Percentiles rank a stretch among this genome's conserved stretches.
Conservation (phyloP, 306 rosid species). For the Casuarina equisetifolia region DNA sequence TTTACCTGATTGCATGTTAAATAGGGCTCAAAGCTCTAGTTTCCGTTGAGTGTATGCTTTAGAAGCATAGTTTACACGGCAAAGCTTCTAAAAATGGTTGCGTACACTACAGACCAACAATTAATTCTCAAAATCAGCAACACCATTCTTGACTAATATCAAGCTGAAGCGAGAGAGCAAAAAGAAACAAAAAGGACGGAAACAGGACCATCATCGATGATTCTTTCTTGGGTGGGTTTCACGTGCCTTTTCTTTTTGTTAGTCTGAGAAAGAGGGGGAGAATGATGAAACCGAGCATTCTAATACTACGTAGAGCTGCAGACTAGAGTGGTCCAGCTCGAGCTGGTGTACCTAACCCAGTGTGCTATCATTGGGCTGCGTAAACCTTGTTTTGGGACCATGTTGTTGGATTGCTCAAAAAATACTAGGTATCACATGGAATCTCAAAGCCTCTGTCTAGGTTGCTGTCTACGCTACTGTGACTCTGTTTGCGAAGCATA, state of each 20-base stretch:
- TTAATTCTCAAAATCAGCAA: background rate
- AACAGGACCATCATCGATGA: too few species aligned
- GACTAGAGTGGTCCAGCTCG: background rate
- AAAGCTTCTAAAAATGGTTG: background rate
- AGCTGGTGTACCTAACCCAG: background rate
- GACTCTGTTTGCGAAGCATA: background rate
- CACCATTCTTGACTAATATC: too few species aligned
- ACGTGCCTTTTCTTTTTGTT: background rate
- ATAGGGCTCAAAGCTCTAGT: too few species aligned
- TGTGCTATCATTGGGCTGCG: background rate
- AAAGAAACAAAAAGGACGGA: too few species aligned
- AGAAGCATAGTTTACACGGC: background rate
- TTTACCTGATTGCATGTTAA: too few species aligned
- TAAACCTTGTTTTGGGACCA: background rate
- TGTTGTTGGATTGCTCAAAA: background rate
- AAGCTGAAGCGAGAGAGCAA: too few species aligned
- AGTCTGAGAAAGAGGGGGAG: background rate
- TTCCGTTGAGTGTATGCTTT: background rate
- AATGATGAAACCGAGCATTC: background rate
- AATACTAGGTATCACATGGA: background rate
- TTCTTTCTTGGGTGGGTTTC: too few species aligned
- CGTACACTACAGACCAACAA: background rate
- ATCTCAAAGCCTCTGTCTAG: background rate
- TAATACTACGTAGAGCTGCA: background rate
- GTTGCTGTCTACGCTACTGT: background rate